phyloP scores from a whole-genome alignment of 495 filamentous ascomycete genomes.

The Letharia columbiana region DNA sequence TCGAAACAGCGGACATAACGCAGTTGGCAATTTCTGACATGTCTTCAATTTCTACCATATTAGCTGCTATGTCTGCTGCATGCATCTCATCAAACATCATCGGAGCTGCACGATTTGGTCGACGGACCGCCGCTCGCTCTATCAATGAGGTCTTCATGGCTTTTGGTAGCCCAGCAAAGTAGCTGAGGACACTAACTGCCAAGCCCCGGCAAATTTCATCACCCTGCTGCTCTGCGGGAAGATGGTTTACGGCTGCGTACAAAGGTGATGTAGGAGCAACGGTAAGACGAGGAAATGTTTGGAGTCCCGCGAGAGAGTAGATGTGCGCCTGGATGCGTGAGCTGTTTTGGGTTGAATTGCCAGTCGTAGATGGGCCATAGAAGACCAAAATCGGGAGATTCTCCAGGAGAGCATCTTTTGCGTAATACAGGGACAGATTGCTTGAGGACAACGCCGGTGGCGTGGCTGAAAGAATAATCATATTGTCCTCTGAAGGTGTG shows the following conservation, averaged over 20 bases:
- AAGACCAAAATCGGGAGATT: slow-evolving; percentile 60
- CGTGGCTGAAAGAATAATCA: slow-evolving; percentile 18
- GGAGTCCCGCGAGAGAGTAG: slow-evolving; percentile 77
- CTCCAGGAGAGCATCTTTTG: slow-evolving; percentile 21
- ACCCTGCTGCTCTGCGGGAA: slow-evolving; percentile 90
- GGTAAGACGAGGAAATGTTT: slow-evolving; percentile 80
- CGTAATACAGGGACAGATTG: slow-evolving; percentile 21
- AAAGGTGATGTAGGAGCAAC: slow-evolving; percentile 92
- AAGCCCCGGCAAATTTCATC: slow-evolving; percentile 83
- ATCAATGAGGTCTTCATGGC: slow-evolving; percentile 53
- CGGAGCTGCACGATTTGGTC: slow-evolving; percentile 37
- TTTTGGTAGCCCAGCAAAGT: slow-evolving; percentile 79
- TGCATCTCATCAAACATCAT: slow-evolving; percentile 83
- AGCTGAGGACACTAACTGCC: slow-evolving; percentile 85
- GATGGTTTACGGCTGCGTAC: slow-evolving; percentile 80
- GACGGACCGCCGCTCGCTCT: slow-evolving; percentile 26
- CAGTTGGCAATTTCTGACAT: slow-evolving; percentile 59
- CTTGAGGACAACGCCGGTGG: slow-evolving; percentile 18
- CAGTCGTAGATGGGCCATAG: slow-evolving; percentile 74
- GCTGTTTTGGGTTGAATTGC: slow-evolving; percentile 75
- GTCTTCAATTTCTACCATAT: slow-evolving; percentile 71
- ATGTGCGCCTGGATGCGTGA: slow-evolving; percentile 90
- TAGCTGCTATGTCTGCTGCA: slow-evolving; percentile 78
- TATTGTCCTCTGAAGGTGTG: slow-evolving; percentile 3
- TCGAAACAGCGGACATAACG: slow-evolving; percentile 61